Percentiles rank a stretch among this genome's conserved stretches.
Conservation (phyloP, 2,329 filamentous ascomycete species). For the Scorias spongiosa region DNA sequence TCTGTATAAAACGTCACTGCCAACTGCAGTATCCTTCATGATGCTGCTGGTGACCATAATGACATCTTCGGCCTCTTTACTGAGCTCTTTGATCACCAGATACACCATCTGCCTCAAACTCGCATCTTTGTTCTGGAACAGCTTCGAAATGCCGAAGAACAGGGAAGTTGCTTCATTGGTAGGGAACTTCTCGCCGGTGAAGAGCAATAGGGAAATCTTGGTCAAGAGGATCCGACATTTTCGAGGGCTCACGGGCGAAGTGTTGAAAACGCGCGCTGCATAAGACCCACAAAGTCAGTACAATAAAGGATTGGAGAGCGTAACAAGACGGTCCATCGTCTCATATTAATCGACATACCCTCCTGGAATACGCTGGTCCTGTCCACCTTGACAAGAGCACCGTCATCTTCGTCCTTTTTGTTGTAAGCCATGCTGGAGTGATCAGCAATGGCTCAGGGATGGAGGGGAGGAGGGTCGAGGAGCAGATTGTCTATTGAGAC, state of each 20-base stretch:
- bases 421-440: constrained; percentile 19
- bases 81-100: constrained; percentile 93
- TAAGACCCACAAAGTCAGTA: neutral
- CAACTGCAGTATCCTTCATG: constrained; percentile 90
- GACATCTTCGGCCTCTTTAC: constrained; percentile 88
- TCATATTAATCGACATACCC: constrained; percentile 43
- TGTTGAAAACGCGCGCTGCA: constrained; percentile 91
- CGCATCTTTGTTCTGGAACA: constrained; percentile 99
- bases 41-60: constrained; percentile 99
- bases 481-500: too few relatives aligned
- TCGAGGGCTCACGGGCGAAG: constrained; percentile 87
- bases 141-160: constrained; percentile 97
- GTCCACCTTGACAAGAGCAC: constrained; percentile 90
- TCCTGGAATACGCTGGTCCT: constrained; percentile 97
- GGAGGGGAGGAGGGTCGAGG: too few relatives aligned
- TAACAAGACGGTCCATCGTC: too few relatives aligned
- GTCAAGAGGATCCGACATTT: constrained; percentile 95
- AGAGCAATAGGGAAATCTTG: constrained; percentile 90
- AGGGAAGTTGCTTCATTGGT: constrained; percentile 94
- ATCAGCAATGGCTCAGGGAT: too few relatives aligned
- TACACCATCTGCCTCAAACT: constrained; percentile 98
- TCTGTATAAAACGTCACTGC: constrained; percentile 83
- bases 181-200: constrained; percentile 93
- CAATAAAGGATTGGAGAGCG: too few relatives aligned
- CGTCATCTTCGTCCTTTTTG: constrained; percentile 98